phyloP scores from a whole-genome alignment of 495 filamentous ascomycete genomes.

The Ascodesmis nigricans region DNA sequence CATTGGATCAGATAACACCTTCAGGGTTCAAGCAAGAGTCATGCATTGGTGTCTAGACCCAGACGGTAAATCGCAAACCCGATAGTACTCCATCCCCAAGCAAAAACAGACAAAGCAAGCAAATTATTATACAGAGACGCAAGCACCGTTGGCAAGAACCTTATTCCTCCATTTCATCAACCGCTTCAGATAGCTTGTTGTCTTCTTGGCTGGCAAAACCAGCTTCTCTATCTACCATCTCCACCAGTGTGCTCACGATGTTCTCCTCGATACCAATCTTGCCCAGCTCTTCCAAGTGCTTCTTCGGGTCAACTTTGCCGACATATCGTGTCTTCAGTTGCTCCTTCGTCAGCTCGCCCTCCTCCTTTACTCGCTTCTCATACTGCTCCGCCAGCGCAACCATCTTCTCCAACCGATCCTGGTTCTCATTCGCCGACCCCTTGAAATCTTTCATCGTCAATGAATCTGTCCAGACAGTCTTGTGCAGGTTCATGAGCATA shows the following conservation, averaged over 20 bases:
- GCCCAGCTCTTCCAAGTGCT: slow-evolving; percentile 90
- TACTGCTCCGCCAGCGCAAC: slow-evolving; percentile 85
- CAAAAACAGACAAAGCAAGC: too few relatives aligned
- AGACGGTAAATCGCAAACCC: too few relatives aligned
- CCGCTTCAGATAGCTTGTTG: too few relatives aligned
- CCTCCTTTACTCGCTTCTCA: slow-evolving; percentile 96
- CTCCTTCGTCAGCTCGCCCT: slow-evolving; percentile 88
- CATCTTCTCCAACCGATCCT: slow-evolving; percentile 64
- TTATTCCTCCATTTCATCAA: too few relatives aligned
- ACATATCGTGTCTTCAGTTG: slow-evolving; percentile 98
- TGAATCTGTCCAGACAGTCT: slow-evolving; percentile 97
- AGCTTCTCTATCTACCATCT: slow-evolving; percentile 99
- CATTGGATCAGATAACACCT: too few relatives aligned
- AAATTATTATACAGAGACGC: too few relatives aligned
- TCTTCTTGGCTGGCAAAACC: too few relatives aligned
- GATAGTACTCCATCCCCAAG: too few relatives aligned
- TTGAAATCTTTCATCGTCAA: slow-evolving; percentile 93
- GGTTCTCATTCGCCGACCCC: slow-evolving; percentile 58
- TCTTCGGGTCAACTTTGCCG: slow-evolving; percentile 96
- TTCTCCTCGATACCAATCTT: slow-evolving; percentile 96
- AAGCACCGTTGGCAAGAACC: too few relatives aligned
- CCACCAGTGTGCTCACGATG: slow-evolving; percentile 82
- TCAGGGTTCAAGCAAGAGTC: too few relatives aligned
- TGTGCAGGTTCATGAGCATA: slow-evolving; percentile 99
- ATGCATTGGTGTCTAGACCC: too few relatives aligned